Conservation (phyloP, 768 basidiomycete genomes). For the Russula earlei region DNA sequence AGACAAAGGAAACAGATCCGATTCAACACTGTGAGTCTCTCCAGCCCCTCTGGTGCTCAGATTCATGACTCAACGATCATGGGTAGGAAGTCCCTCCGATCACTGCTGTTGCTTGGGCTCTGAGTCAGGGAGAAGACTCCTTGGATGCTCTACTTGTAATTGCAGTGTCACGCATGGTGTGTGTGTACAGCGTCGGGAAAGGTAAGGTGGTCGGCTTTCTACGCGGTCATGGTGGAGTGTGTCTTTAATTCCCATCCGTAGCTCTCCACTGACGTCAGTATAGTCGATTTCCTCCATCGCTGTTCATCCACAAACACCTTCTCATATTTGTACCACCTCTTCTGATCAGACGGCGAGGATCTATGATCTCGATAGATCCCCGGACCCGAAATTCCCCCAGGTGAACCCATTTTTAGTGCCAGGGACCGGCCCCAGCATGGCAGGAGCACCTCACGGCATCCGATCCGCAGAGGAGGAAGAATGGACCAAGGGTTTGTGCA, state of each 20-base stretch:
- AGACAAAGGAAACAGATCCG: slow-evolving; percentile 10
- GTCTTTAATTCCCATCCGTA: neutral
- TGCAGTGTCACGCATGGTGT: slow-evolving; percentile 43
- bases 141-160: slow-evolving; percentile 54
- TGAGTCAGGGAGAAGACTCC: slow-evolving; percentile 32
- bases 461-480: slow-evolving; percentile 54
- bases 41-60: neutral
- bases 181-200: slow-evolving; percentile 41
- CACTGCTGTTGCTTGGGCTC: slow-evolving; percentile 49
- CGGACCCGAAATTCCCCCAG: slow-evolving; percentile 27
- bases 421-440: slow-evolving; percentile 37
- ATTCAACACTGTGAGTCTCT: slow-evolving; percentile 4
- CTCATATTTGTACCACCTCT: slow-evolving; percentile 63
- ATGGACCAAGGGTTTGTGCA: slow-evolving; percentile 46
- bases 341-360: slow-evolving; percentile 61
- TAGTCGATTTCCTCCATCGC: slow-evolving; percentile 59
- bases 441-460: slow-evolving; percentile 62
- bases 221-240: slow-evolving; percentile 28
- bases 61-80: neutral
- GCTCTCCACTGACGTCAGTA: neutral
- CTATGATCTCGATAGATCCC: slow-evolving; percentile 43
- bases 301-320: slow-evolving; percentile 49
- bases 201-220: slow-evolving; percentile 37
- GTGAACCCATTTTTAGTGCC: slow-evolving; percentile 55
- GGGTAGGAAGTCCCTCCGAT: slow-evolving; percentile 19